A percentile compares a stretch with the other conserved stretches of the same genome.
phyloP scores from a whole-genome alignment of 305 asterid genomes.

The Plantago coronopus region DNA sequence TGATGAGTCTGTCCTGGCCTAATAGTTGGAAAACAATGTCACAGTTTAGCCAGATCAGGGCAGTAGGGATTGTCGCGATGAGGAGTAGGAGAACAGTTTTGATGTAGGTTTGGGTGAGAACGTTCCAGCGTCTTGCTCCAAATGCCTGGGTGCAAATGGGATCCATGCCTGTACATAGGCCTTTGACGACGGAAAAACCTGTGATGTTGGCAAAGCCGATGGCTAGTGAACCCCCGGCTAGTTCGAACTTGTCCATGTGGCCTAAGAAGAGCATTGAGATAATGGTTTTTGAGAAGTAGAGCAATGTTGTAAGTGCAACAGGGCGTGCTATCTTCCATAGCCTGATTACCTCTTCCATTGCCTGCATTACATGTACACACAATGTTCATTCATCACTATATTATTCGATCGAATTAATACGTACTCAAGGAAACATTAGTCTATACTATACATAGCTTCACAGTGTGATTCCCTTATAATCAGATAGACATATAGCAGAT shows the following conservation, averaged over 20 bases:
- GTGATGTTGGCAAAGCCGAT: constrained; percentile 77
- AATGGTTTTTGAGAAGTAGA: constrained; percentile 64
- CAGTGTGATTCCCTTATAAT: too few relatives aligned
- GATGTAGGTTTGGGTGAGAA: constrained; percentile 55
- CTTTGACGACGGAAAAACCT: constrained; percentile 73
- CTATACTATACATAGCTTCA: too few relatives aligned
- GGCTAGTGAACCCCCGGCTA: constrained; percentile 84
- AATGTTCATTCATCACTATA: too few relatives aligned
- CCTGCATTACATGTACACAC: too few relatives aligned
- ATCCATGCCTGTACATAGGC: constrained; percentile 80
- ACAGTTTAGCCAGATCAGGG: constrained; percentile 58
- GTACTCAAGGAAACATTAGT: too few relatives aligned
- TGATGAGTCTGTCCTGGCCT: constrained; percentile 62
- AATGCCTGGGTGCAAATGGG: constrained; percentile 85
- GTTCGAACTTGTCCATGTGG: constrained; percentile 62
- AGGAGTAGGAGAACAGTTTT: constrained; percentile 63
- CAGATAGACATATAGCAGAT: too few relatives aligned
- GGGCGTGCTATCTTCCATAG: constrained; percentile 58
- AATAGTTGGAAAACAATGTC: constrained; percentile 47
- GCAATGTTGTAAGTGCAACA: constrained; percentile 64
- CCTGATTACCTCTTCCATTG: constrained; percentile 43
- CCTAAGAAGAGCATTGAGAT: constrained; percentile 83
- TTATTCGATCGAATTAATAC: too few relatives aligned
- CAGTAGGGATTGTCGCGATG: constrained; percentile 52
- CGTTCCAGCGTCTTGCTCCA: constrained; percentile 58